phyloP scores from a whole-genome alignment of 352 stramenopile species.

The Globisporangium spinosum region DNA sequence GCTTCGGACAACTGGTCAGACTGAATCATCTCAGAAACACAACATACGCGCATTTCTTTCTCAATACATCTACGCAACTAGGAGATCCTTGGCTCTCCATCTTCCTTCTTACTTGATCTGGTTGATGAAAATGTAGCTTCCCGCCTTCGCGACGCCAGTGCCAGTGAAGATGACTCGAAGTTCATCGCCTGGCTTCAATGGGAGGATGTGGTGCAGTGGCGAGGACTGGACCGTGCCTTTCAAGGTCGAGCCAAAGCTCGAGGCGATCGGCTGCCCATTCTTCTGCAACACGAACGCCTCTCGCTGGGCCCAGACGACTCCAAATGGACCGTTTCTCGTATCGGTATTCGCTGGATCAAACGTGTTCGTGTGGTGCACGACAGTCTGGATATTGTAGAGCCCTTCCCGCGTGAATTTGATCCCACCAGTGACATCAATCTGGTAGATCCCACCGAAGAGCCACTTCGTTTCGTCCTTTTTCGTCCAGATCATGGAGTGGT shows the following conservation, averaged over 20 bases:
- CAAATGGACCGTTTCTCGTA: neutral
- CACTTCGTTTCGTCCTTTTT: neutral
- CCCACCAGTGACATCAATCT: neutral
- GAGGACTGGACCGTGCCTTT: neutral
- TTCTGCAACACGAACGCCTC: constrained; percentile 6
- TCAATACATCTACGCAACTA: too few relatives aligned
- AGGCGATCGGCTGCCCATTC: neutral
- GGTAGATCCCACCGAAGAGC: neutral
- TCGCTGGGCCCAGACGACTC: neutral
- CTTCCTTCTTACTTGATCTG: constrained; percentile 20
- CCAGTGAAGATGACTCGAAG: constrained; percentile 10
- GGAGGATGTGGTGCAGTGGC: neutral
- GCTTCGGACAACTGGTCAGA: too few relatives aligned
- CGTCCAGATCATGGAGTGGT: neutral
- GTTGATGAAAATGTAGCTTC: constrained; percentile 23
- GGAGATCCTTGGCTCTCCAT: neutral
- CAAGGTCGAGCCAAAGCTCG: neutral
- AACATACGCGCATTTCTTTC: too few relatives aligned
- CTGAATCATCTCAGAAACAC: too few relatives aligned
- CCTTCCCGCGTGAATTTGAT: constrained; percentile 2
- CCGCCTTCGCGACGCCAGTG: constrained; percentile 1
- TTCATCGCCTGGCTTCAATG: constrained; percentile 1
- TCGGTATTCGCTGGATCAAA: neutral
- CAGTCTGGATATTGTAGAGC: constrained; percentile 4
- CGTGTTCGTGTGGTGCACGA: constrained; percentile 9